Percentiles rank a stretch among this genome's conserved stretches.
Conservation (phyloP, 2,329 filamentous ascomycete genomes). For the Pestalotiopsis sp. region DNA sequence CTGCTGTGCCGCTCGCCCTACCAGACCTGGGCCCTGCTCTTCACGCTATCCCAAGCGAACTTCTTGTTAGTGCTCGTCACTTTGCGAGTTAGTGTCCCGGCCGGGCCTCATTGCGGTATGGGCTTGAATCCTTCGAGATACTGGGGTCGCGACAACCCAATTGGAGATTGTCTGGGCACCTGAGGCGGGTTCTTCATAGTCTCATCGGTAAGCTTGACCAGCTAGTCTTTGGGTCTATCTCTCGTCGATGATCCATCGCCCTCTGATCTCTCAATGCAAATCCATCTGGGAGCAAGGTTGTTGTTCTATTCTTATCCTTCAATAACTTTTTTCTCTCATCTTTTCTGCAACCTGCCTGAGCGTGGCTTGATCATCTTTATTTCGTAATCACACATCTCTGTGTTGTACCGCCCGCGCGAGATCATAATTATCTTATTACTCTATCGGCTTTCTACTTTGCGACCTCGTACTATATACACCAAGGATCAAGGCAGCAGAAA, state of each 20-base stretch:
- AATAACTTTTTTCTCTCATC: background rate
- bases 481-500: background rate
- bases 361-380: background rate
- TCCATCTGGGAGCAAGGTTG: background rate
- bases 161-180: background rate
- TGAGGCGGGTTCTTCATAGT: background rate
- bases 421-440: background rate
- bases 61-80: background rate
- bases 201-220: background rate
- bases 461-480: background rate
- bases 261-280: background rate
- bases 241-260: background rate
- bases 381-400: background rate
- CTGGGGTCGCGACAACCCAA: background rate
- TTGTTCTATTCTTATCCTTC: background rate
- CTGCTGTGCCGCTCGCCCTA: background rate
- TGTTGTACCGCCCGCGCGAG: background rate
- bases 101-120: background rate
- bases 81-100: background rate
- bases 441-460: background rate
- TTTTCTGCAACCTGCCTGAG: background rate
- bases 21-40: background rate
- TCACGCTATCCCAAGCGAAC: background rate
- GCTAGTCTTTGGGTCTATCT: background rate
- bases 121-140: background rate